Evolutionary conservation across 331 rosid species (phyloP).

Genomic region (Pyrus hybrid): DNA sequence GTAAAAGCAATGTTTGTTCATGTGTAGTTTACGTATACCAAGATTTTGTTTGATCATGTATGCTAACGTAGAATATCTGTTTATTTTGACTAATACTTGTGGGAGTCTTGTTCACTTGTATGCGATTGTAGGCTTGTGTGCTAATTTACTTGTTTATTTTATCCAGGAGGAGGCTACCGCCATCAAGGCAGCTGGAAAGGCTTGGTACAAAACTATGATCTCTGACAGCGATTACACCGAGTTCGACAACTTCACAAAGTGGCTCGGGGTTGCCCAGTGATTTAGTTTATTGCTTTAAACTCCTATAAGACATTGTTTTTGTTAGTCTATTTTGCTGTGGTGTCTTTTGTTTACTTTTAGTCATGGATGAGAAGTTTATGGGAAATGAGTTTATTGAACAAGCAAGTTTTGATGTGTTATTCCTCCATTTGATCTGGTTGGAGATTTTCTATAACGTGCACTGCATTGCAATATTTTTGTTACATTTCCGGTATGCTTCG

Average conservation of each 20-base stretch:
- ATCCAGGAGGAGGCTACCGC: slow-evolving; percentile 58
- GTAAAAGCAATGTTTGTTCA: neutral
- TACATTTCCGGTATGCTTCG: too few species aligned
- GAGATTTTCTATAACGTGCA: neutral
- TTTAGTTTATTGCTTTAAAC: slow-evolving; percentile 1
- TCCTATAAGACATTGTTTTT: slow-evolving; percentile 1
- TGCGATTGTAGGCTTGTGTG: too few species aligned
- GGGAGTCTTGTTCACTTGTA: neutral
- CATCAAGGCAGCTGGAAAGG: slow-evolving; percentile 62
- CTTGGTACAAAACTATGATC: slow-evolving; percentile 67
- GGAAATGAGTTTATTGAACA: slow-evolving; percentile 7
- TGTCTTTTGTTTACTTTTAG: slow-evolving; percentile 10
- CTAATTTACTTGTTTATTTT: neutral
- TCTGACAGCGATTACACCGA: slow-evolving; percentile 70
- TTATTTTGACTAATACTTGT: too few species aligned
- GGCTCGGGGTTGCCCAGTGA: slow-evolving; percentile 73
- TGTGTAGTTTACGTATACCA: neutral
- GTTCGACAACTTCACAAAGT: slow-evolving; percentile 61
- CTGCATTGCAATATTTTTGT: neutral
- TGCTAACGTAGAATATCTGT: neutral
- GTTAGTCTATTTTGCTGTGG: slow-evolving; percentile 9
- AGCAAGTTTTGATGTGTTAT: neutral
- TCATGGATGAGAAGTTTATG: slow-evolving; percentile 14
- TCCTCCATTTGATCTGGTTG: neutral
- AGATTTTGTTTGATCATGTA: neutral